phyloP scores from a whole-genome alignment of 2,329 filamentous ascomycete species.

The Talaromyces sp. region DNA sequence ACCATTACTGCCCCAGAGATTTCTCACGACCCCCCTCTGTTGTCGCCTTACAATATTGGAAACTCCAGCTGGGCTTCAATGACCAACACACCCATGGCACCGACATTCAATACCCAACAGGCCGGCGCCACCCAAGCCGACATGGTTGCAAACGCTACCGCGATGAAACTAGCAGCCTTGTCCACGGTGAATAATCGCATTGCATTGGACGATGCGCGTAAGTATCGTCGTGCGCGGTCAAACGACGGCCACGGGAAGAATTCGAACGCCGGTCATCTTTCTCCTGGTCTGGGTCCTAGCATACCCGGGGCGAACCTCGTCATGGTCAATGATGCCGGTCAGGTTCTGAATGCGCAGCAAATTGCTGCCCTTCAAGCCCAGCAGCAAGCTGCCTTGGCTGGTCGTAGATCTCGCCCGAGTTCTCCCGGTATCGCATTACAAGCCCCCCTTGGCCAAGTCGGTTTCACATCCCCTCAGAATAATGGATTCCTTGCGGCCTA shows the following conservation, averaged over 20 bases:
- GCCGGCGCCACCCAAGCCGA: slow-evolving; percentile 72
- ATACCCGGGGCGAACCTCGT: slow-evolving; percentile 75
- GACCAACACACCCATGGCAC: slow-evolving; percentile 94
- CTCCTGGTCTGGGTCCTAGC: slow-evolving; percentile 63
- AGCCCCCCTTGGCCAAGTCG: slow-evolving; percentile 60
- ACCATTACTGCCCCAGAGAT: slow-evolving; percentile 73
- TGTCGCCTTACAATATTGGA: slow-evolving; percentile 75
- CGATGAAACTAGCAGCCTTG: slow-evolving; percentile 95
- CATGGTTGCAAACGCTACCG: slow-evolving; percentile 97
- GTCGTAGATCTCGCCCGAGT: slow-evolving; percentile 78
- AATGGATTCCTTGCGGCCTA: slow-evolving; percentile 93
- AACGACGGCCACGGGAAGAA: slow-evolving; percentile 65
- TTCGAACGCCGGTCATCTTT: slow-evolving; percentile 55
- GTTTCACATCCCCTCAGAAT: slow-evolving; percentile 84
- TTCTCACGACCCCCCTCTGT: slow-evolving; percentile 69
- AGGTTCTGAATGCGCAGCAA: slow-evolving; percentile 81
- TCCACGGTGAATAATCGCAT: slow-evolving; percentile 99
- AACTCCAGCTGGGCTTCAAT: slow-evolving; percentile 98
- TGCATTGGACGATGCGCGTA: slow-evolving; percentile 91
- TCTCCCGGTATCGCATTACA: slow-evolving; percentile 88
- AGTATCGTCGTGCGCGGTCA: slow-evolving; percentile 87
- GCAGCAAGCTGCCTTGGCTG: slow-evolving; percentile 56
- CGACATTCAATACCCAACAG: slow-evolving; percentile 68
- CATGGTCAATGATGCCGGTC: slow-evolving; percentile 92
- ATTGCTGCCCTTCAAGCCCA: slow-evolving; percentile 76